Base-by-base conservation (phyloP, 495 filamentous ascomycete species). In the Thozetella sp. region DNA sequence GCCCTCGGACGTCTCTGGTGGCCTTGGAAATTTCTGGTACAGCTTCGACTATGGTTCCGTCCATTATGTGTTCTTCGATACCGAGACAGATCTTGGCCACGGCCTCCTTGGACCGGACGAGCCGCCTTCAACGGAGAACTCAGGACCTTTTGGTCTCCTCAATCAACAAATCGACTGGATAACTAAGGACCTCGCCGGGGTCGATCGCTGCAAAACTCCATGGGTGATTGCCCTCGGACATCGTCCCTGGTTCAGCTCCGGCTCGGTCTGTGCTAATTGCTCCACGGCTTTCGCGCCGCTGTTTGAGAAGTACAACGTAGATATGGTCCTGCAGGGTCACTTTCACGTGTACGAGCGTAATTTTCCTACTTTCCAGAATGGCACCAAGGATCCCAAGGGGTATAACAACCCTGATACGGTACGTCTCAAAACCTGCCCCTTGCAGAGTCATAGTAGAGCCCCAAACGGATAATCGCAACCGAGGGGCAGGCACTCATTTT, bases 11-110 rank as follows among this genome's bases (percentile, higher is more conserved):
- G 76, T 80, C 50, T 57, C 71, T 2, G 78, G 77, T 1, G 71
- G 71, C 2, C 74, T 77, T 1, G 64, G 72, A 13, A 83, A 81
- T 72, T 83, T 86, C 69, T 86, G 83, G 83, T 86, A 86, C 66
- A 83, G 80, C 1, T 86, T 84, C 67, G 80, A 86, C 51, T 80
- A 84, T 57, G 83, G 83, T 56, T 73, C 81, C 67, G 82, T 71
- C 0, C 82, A 86, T 65, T 71, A 81, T 51, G 66, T 80, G 34
- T 71, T 77, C 70, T 73, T 85, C 60, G 70, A 84, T 63, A 80
- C 72, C 6, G 82, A 85, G 53, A 85, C 83, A 19, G 83, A 86
- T 63, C 79, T 85, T 53, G 76, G 73, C 57, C 59, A 77, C 58
- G 75, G 73, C 52, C 63, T 71, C 22, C 55, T 72, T 51, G 79